These are phyloP conservation scores for Endocladia muricata DNA, from an alignment of 31 red algal species.

Conservation along the genomic window DNA sequence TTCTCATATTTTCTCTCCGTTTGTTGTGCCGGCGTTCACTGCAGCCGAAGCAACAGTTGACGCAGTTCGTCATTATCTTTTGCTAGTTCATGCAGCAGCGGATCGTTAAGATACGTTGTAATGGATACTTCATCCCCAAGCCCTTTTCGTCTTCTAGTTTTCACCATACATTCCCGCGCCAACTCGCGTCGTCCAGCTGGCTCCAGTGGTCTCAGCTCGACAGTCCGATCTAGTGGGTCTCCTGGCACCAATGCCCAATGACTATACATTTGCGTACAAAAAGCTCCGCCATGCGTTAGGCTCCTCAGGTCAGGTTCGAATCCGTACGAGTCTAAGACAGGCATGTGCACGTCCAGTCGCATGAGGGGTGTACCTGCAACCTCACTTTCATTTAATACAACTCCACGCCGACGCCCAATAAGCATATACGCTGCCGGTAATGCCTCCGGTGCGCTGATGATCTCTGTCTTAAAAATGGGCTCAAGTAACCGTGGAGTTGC, in stretches of 20 bases:
- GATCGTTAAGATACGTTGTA: conserved; percentile 86
- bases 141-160: conserved; percentile 90
- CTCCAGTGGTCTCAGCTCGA: conserved; percentile 67
- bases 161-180: conserved; percentile 87
- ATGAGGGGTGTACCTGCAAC: conserved; percentile 65
- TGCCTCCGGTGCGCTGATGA: conserved; percentile 49
- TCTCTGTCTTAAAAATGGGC: conserved; percentile 71
- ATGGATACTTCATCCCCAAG: conserved; percentile 74
- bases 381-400: conserved; percentile 43
- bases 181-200: conserved; percentile 55
- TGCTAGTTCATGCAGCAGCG: conserved; percentile 48
- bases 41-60: conserved; percentile 33
- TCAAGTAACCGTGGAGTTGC: conserved; percentile 85
- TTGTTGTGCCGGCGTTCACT: background rate
- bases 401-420: conserved; percentile 65
- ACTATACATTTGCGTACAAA: conserved; percentile 68
- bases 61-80: conserved; percentile 40
- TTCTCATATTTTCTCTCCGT: background rate
- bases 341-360: conserved; percentile 60
- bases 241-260: conserved; percentile 87
- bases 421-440: conserved; percentile 42
- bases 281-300: conserved; percentile 68
- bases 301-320: conserved; percentile 86
- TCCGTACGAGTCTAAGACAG: conserved; percentile 86
- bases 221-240: conserved; percentile 77